Conservation (phyloP, 371 early-diverging fungal species). For the Mortierella polycephala region DNA sequence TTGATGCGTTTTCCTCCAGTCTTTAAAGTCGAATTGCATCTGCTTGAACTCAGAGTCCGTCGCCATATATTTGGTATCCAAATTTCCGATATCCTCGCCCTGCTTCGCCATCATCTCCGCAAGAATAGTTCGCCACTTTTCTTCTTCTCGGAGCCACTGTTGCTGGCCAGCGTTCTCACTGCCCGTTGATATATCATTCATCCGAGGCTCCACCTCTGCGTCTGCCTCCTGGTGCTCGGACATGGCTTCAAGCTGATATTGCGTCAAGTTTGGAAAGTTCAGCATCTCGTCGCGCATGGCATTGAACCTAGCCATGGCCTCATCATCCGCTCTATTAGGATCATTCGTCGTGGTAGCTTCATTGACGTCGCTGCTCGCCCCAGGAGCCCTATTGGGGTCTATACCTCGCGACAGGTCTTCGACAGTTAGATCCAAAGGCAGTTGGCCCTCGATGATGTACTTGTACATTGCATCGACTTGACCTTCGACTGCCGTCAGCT, state of each 20-base stretch:
- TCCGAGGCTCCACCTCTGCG: neutral
- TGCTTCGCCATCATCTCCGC: constrained; percentile 8
- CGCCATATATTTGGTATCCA: neutral
- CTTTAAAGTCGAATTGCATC: constrained; percentile 10
- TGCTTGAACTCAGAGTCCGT: constrained; percentile 4
- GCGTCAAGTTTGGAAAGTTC: constrained; percentile 19
- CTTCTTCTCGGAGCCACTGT: neutral
- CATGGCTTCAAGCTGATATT: constrained; percentile 12
- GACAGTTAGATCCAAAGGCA: neutral
- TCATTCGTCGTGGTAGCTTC: neutral
- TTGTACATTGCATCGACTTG: constrained; percentile 25
- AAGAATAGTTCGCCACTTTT: constrained; percentile 13
- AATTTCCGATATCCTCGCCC: neutral
- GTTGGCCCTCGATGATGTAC: constrained; percentile 35
- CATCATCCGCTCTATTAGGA: neutral
- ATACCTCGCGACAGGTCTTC: neutral
- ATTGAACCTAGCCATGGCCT: constrained; percentile 3
- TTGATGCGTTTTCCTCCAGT: constrained; percentile 17
- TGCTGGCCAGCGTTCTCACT: neutral
- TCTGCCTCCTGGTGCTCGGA: neutral
- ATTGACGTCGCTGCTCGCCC: too few species aligned
- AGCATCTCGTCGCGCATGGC: constrained; percentile 26
- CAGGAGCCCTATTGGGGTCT: neutral
- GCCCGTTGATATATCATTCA: neutral
- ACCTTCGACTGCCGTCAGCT: constrained; percentile 14